Base-by-base conservation (phyloP, 257 asterid species). In the Przewalskia tangutica region DNA sequence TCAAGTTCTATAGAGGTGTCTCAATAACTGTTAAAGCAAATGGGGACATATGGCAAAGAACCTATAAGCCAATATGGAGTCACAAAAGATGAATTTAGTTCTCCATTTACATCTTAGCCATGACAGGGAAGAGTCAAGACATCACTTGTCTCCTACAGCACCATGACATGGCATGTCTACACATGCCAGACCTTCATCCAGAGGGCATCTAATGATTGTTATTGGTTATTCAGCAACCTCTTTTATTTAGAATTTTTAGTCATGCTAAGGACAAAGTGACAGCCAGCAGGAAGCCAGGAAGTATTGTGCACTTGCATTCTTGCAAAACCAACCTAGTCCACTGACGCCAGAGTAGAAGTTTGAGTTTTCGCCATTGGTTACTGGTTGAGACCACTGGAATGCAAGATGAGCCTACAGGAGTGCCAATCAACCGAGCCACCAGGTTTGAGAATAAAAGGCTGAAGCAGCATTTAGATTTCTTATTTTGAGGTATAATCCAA, bases 401-500 rank as follows among this genome's bases (percentile, higher is more conserved):
- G n/a, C n/a, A n/a, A n/a, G n/a, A n/a, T n/a, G n/a, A n/a, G n/a
- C n/a, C n/a, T n/a, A n/a, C n/a, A n/a, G n/a, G n/a, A n/a, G n/a
- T n/a, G n/a, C n/a, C n/a, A n/a, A n/a, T n/a, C n/a, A n/a, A n/a
- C n/a, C n/a, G n/a, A n/a, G n/a, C n/a, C n/a, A n/a, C n/a, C n/a
- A n/a, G n/a, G n/a, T n/a, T n/a, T n/a, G n/a, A n/a, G n/a, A n/a
- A n/a, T n/a, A n/a, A n/a, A n/a, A 27, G 32, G 44, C 56, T 11
- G n/a, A 70, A 11, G 58, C 38, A 44, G 40, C 54, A 71, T 46
- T 71, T 40, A 71, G 78, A 71, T 18, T 71, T 46, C 38, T 71
- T 71, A 71, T 20, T 70, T 70, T 70, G 58, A 70, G 78, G 56
- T 12, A 70, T 18, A 70, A 71, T 71, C 58, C 78, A 71, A 46